Percentiles rank a stretch among this genome's conserved stretches.
These are phyloP conservation scores for Pseudozyma pruni DNA, from an alignment of 1,284 basidiomycete species.

Conservation along the genomic window DNA sequence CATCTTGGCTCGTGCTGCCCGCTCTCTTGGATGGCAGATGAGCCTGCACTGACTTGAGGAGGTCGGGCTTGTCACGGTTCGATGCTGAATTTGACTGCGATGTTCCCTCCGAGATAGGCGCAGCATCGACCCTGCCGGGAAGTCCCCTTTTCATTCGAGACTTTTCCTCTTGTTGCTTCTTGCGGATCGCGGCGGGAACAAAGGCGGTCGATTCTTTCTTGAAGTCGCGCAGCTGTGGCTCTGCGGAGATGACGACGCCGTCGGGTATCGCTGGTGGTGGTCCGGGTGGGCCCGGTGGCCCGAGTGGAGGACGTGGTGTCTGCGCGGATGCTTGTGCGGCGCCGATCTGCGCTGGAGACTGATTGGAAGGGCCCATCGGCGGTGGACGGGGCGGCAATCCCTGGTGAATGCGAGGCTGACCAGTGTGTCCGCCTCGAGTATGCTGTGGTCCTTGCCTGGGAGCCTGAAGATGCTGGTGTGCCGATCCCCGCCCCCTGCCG, in stretches of 20 bases:
- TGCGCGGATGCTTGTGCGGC: neutral
- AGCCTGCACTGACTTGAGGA: slow-evolving; percentile 29
- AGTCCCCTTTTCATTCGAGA: slow-evolving; percentile 49
- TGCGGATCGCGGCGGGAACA: slow-evolving; percentile 60
- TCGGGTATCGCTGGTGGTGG: slow-evolving; percentile 35
- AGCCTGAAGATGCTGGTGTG: slow-evolving; percentile 2
- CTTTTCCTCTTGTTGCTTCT: slow-evolving; percentile 51
- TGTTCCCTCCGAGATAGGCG: slow-evolving; percentile 37
- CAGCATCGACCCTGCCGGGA: slow-evolving; percentile 50
- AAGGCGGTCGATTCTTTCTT: slow-evolving; percentile 64
- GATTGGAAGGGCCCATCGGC: neutral
- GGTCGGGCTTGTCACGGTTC: slow-evolving; percentile 20
- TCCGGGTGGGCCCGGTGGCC: slow-evolving; percentile 15
- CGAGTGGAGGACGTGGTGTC: neutral
- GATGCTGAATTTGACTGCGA: slow-evolving; percentile 5
- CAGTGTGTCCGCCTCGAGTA: neutral
- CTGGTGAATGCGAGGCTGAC: neutral
- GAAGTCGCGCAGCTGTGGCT: slow-evolving; percentile 64
- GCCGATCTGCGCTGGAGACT: slow-evolving; percentile 1
- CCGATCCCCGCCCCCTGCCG: slow-evolving; percentile 7
- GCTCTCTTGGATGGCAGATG: slow-evolving; percentile 19
- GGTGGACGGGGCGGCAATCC: neutral
- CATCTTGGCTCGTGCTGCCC: neutral
- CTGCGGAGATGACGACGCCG: slow-evolving; percentile 52
- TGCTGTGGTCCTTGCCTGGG: slow-evolving; percentile 1